These are phyloP conservation scores for Beauveria sp. DNA, from an alignment of 2,329 filamentous ascomycete species.

Conservation along the genomic window DNA sequence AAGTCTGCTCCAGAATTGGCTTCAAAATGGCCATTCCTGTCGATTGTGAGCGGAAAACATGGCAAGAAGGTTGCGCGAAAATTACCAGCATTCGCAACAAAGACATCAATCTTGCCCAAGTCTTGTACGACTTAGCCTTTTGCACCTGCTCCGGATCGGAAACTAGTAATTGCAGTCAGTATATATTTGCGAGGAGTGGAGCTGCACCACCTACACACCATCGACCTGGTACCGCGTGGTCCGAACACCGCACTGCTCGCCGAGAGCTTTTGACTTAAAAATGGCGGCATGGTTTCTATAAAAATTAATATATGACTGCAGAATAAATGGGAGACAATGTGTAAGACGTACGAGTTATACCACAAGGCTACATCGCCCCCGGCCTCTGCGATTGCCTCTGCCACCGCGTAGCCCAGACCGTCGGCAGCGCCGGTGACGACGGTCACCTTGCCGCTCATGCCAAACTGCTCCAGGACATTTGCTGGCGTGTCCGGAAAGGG, in stretches of 20 bases:
- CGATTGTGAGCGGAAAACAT: not conserved
- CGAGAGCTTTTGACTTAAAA: conserved; percentile 23
- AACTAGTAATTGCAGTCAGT: conserved; percentile 21
- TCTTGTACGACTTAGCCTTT: conserved; percentile 25
- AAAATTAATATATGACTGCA: no score
- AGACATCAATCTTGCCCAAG: conserved; percentile 36
- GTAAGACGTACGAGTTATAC: conserved; percentile 18
- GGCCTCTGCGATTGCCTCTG: conserved; percentile 39
- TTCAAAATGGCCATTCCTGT: conserved; percentile 44
- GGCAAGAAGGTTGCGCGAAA: not conserved
- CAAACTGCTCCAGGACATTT: conserved; percentile 38
- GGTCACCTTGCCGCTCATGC: conserved; percentile 32
- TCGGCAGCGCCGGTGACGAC: conserved; percentile 39
- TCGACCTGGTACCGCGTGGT: not conserved
- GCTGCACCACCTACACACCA: not conserved
- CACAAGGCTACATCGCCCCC: conserved; percentile 30
- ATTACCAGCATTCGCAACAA: conserved; percentile 36
- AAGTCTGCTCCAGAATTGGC: conserved; percentile 43
- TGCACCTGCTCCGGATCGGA: conserved; percentile 31
- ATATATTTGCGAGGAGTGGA: not conserved
- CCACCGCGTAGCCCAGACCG: conserved; percentile 36
- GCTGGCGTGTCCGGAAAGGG: conserved; percentile 28
- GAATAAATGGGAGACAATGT: no score
- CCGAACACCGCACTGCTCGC: conserved; percentile 26
- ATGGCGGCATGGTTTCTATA: conserved; percentile 28